A percentile compares a stretch with the other conserved stretches of the same genome.
Evolutionary conservation across 1,139 yeast genomes (phyloP).

Genomic region (Pichia sp.): DNA sequence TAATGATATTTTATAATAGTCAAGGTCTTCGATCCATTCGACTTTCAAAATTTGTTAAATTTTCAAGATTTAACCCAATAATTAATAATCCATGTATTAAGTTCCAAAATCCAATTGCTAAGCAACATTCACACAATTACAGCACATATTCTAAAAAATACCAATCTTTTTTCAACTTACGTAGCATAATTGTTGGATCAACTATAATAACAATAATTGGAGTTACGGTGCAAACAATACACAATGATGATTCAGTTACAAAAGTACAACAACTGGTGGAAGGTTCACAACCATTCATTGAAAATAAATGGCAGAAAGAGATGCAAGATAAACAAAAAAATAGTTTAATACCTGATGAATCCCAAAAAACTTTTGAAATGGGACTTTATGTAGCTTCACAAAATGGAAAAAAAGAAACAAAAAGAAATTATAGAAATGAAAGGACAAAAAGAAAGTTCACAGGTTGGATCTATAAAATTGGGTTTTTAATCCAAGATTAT

Average conservation of each 20-base stretch:
- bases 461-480: conserved; percentile 33
- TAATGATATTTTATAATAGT: background rate
- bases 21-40: background rate
- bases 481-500: conserved; percentile 44
- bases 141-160: background rate
- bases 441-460: conserved; percentile 23
- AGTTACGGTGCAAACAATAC: background rate
- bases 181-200: background rate
- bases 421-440: conserved; percentile 29
- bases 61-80: background rate
- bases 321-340: conserved; percentile 14
- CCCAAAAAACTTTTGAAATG: conserved; percentile 60
- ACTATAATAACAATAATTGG: background rate
- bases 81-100: background rate
- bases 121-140: background rate
- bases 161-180: background rate
- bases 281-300: conserved; percentile 15
- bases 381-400: conserved; percentile 62
- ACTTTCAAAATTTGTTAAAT: background rate
- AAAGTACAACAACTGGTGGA: conserved; percentile 2
- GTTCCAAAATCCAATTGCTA: background rate
- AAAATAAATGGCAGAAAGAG: conserved; percentile 14
- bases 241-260: conserved; percentile 5
- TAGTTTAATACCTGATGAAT: conserved; percentile 36
- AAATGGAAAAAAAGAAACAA: conserved; percentile 37